Percentiles rank a stretch among this genome's conserved stretches.
Conservation (phyloP, 208 protist species). For the Herpetomonas tarakana region DNA sequence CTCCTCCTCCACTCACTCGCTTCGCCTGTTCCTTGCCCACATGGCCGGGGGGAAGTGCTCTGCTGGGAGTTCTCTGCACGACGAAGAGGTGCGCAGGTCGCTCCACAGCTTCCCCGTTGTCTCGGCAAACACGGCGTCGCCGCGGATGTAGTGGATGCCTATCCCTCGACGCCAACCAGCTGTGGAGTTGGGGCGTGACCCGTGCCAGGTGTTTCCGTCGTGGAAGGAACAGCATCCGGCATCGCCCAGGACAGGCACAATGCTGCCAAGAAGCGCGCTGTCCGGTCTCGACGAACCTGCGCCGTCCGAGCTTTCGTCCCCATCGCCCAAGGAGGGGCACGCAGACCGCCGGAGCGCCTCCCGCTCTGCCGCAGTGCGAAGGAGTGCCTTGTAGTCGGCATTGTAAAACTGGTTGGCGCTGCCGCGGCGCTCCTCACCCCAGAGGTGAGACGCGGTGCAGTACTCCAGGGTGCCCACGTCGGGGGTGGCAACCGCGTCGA, state of each 20-base stretch:
- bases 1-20: not conserved
- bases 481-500: constrained; percentile 16
- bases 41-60: no score
- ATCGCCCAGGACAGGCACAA: constrained; percentile 20
- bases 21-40: not conserved
- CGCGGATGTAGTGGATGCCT: constrained; percentile 34
- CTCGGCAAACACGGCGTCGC: constrained; percentile 16
- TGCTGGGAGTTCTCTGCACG: not conserved
- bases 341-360: constrained; percentile 6
- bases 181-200: constrained; percentile 22
- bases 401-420: constrained; percentile 48
- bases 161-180: constrained; percentile 23
- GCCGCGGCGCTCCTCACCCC: constrained; percentile 16
- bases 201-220: constrained; percentile 35
- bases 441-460: constrained; percentile 35
- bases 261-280: not conserved
- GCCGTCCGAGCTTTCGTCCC: no score
- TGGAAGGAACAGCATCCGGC: constrained; percentile 26
- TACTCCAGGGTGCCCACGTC: constrained; percentile 40
- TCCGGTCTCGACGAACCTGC: no score
- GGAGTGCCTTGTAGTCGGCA: constrained; percentile 26
- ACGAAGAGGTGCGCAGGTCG: constrained; percentile 6
- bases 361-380: constrained; percentile 24
- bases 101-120: constrained; percentile 22
- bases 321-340: not conserved